Conservation (phyloP, 371 early-diverging fungal genomes). For the Gilbertella persicaria region DNA sequence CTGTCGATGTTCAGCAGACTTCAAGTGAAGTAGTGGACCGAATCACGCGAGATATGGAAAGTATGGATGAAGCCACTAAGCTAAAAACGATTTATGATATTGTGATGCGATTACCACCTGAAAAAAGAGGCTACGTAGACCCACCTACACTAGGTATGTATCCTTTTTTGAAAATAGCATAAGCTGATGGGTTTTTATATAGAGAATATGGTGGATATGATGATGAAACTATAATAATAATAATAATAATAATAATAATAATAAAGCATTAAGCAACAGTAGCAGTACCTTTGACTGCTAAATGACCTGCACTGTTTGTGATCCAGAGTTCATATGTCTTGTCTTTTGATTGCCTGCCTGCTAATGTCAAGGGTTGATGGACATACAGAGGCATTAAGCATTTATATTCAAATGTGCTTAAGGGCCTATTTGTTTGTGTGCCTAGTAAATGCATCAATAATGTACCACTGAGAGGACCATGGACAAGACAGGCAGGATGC, state of each 20-base stretch:
- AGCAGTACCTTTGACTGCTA: conserved; percentile 75
- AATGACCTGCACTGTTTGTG: conserved; percentile 58
- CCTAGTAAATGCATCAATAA: conserved; percentile 63
- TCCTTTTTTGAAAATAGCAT: too few relatives aligned
- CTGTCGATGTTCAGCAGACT: not conserved
- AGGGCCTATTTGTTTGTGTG: not conserved
- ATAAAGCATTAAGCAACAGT: not conserved
- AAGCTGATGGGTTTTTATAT: too few relatives aligned
- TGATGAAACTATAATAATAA: conserved; percentile 1
- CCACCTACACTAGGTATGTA: conserved; percentile 9
- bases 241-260: not conserved
- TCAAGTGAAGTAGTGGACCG: conserved; percentile 6
- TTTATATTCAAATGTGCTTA: conserved; percentile 67
- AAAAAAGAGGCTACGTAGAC: conserved; percentile 5
- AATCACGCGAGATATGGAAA: conserved; percentile 10
- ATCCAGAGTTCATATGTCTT: conserved; percentile 72
- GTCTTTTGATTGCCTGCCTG: conserved; percentile 38
- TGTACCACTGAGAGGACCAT: conserved; percentile 83
- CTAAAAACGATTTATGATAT: conserved; percentile 9
- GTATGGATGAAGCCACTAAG: not conserved
- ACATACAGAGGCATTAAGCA: conserved; percentile 71
- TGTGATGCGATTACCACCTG: conserved; percentile 3
- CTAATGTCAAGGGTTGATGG: conserved; percentile 52
- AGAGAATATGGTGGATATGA: conserved; percentile 11
- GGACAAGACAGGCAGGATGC: conserved; percentile 78